Conservation (phyloP, 495 filamentous ascomycete genomes). For the Hypoxylon lienhwacheense region DNA sequence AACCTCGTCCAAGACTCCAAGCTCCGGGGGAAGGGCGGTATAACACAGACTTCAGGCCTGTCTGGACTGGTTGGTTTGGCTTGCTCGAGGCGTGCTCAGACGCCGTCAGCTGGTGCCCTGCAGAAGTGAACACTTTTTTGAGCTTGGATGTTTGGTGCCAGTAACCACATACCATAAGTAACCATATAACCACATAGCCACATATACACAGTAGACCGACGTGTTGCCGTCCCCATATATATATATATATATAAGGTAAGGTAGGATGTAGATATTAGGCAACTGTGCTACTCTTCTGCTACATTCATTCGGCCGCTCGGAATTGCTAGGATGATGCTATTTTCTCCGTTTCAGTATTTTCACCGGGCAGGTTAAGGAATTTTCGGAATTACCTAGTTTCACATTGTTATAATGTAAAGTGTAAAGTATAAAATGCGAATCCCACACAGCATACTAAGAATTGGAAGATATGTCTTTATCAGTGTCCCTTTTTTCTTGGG, state of each 20-base stretch:
- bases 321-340: slow-evolving; percentile 25
- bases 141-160: slow-evolving; percentile 21
- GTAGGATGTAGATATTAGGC: slow-evolving; percentile 31
- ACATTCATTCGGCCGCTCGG: slow-evolving; percentile 32
- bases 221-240: slow-evolving; percentile 29
- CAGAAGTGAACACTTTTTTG: slow-evolving; percentile 2
- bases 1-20: background rate
- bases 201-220: slow-evolving; percentile 15
- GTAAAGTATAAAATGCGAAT: background rate
- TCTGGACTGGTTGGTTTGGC: slow-evolving; percentile 22
- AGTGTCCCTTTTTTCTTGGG: background rate
- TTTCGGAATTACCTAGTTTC: slow-evolving; percentile 29
- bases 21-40: slow-evolving; percentile 13
- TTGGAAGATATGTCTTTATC: background rate
- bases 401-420: slow-evolving; percentile 20
- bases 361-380: slow-evolving; percentile 6
- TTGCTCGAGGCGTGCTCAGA: slow-evolving; percentile 12
- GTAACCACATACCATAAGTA: no score
- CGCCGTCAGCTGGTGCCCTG: slow-evolving; percentile 14
- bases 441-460: background rate
- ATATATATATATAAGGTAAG: no score
- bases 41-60: slow-evolving; percentile 14
- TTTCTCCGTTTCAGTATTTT: slow-evolving; percentile 12
- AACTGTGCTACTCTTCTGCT: slow-evolving; percentile 19
- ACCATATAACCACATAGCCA: no score